Conservation (phyloP, 176 grass and related monocot species). For the Lolium rigidum region DNA sequence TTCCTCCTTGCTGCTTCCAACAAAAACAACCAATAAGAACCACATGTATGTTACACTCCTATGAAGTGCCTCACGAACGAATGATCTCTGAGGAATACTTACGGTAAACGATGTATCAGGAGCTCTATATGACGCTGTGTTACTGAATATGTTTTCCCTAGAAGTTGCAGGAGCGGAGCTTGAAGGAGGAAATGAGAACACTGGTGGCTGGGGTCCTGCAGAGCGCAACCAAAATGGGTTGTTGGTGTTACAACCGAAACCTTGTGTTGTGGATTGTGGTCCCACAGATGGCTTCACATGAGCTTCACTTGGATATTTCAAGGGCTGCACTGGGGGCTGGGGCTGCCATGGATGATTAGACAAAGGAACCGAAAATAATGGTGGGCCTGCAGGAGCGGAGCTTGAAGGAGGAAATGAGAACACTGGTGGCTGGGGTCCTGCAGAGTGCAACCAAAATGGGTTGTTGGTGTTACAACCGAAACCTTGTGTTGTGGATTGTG, state of each 20-base stretch:
- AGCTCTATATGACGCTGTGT: slow-evolving; percentile 24
- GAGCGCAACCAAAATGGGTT: slow-evolving; percentile 27
- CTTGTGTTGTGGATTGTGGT: slow-evolving; percentile 22
- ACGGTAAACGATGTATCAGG: slow-evolving; percentile 20
- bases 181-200: not conserved
- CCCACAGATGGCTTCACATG: not conserved
- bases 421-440: not conserved
- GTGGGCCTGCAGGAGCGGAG: too few species aligned
- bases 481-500: slow-evolving; percentile 27
- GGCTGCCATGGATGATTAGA: slow-evolving; percentile 19
- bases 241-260: not conserved
- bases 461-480: not conserved
- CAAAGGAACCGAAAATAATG: not conserved
- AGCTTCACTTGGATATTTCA: not conserved
- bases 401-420: not conserved
- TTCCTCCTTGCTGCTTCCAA: slow-evolving; percentile 11
- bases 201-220: not conserved
- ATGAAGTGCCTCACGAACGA: slow-evolving; percentile 13
- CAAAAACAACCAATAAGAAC: slow-evolving; percentile 8
- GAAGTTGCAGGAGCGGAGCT: not conserved
- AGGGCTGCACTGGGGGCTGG: slow-evolving; percentile 5
- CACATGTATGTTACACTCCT: not conserved
- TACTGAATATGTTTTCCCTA: slow-evolving; percentile 20
- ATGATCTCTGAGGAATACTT: slow-evolving; percentile 25
- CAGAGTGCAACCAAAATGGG: slow-evolving; percentile 13